Evolutionary conservation across 192 early-diverging fungal genomes (phyloP), one percentile per base, ranked within the genome.

Genomic region (Coemansia sp.): DNA sequence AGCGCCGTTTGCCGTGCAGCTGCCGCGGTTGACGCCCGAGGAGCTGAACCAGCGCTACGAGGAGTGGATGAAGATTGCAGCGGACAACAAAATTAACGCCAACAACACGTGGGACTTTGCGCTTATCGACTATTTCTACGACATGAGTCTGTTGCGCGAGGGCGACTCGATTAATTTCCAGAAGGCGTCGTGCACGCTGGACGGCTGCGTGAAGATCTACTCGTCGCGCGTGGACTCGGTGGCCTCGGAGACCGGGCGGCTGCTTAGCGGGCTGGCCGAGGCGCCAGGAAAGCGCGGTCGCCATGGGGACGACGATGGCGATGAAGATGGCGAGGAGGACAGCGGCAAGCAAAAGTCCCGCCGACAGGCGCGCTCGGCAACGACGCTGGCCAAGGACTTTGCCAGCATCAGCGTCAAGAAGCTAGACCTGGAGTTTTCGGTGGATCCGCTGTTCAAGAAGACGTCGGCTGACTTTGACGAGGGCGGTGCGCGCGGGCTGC

Each of bases 81-180:
- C 94, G 0, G 94, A 98, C 66, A 96, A 76, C 55, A 96, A 96
- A 87, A 94, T 98, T 64, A 98, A 92, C 61, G 83, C 84, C 1
- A 79, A 81, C 61, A 98, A 98, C 73, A 91, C 86, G 31, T 98
- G 94, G 94, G 91, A 94, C 57, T 84, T 98, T 62, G 93, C 90
- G 10, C 77, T 98, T n/a, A 97, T 98, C 59, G 93, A 98, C 72
- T 97, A 94, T 63, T 98, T 98, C 61, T 84, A 91, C 64, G 93
- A 98, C 66, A 89, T 98, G 92, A 88, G 84, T 3, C 75, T 98
- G 20, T 67, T 98, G 47, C 81, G 86, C 9, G 92, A 95, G n/a
- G 94, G 94, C 23, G 90, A 94, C 78, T 90, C 92, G 10, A 95
- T 98, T 76, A 98, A 98, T 72, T 98, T 98, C 63, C 94, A 96